These are phyloP conservation scores for Recurvomyces mirabilis DNA, from an alignment of 495 filamentous ascomycete genomes.

Conservation along the genomic window DNA sequence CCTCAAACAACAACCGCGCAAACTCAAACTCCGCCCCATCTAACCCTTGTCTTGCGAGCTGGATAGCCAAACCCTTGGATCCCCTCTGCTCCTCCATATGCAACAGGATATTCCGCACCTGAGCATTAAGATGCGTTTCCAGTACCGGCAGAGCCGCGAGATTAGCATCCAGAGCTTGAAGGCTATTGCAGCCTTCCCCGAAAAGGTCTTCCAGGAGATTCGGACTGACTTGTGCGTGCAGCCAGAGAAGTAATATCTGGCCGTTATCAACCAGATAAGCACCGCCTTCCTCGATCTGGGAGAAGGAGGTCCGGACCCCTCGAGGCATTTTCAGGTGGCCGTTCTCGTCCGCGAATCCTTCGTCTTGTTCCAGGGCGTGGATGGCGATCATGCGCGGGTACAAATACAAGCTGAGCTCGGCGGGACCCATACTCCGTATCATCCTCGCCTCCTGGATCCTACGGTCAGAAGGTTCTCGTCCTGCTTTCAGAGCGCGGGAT, in stretches of 20 bases:
- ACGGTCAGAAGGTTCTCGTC: slow-evolving; percentile 82
- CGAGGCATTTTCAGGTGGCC: slow-evolving; percentile 61
- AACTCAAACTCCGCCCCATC: slow-evolving; percentile 97
- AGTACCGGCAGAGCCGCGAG: slow-evolving; percentile 59
- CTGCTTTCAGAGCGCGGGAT: slow-evolving; percentile 84
- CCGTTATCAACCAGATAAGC: slow-evolving; percentile 98
- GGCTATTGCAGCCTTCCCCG: slow-evolving; percentile 58
- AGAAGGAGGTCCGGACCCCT: slow-evolving; percentile 70
- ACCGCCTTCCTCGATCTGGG: slow-evolving; percentile 83
- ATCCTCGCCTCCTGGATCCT: slow-evolving; percentile 84
- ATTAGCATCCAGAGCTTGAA: slow-evolving; percentile 68
- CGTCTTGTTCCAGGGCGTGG: slow-evolving; percentile 60
- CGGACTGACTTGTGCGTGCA: slow-evolving; percentile 61
- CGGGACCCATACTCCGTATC: slow-evolving; percentile 72
- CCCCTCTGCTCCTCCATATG: slow-evolving; percentile 73
- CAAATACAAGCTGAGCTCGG: slow-evolving; percentile 82
- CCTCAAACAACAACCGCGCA: slow-evolving; percentile 78
- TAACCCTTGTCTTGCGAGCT: slow-evolving; percentile 83
- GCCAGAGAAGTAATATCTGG: slow-evolving; percentile 79
- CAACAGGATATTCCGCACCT: slow-evolving; percentile 86
- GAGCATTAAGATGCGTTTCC: slow-evolving; percentile 86
- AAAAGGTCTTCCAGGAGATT: slow-evolving; percentile 89
- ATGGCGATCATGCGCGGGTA: slow-evolving; percentile 89
- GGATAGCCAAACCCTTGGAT: slow-evolving; percentile 76
- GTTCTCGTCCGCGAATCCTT: slow-evolving; percentile 81